Base-by-base conservation (phyloP, 345 rosid species). In the Populus ilicifolia region DNA sequence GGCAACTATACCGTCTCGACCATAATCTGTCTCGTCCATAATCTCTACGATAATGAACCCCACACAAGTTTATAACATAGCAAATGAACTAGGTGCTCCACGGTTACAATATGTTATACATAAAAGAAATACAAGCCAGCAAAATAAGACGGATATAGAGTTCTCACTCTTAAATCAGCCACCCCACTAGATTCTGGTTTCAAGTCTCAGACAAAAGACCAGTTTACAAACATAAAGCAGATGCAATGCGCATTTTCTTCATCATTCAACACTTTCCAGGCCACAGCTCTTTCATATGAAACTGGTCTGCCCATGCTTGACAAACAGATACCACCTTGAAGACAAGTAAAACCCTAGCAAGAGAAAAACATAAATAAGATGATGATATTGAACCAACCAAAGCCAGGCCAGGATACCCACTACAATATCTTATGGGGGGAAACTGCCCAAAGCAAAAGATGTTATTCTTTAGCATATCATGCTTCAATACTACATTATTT, bases 251-350 rank as follows among this genome's bases (percentile, higher is more conserved):
- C 94, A 80, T 76, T 93, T 75, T 96, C 98, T 75, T 93, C 99
- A 80, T 96, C 98, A 81, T 96, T 92, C 78, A 93, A 78, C 82
- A 93, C 99, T 86, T 93, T 96, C 98, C 98, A 96, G 33, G 99
- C 96, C 81, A 96, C 98, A 23, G 98, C 99, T 79, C 96, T 89
- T 82, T 93, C 99, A 1, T 90, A 96, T 1, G 98, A 96, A 66
- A 93, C 97, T 0, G 99, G 99, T 74, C 99, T 88, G 30, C 97
- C 97, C 99, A 96, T 96, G 93, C 98, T 96, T 27, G 99, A 96
- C 77, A 96, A 85, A 64, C 99, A 96, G 74, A 96, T 92, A 29
- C 99, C 97, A 0, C 97, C 94, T 84, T 90, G 96, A 62, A 96
- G 95, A 77, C 95, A 92, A 21, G 93, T 89, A 43, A 91, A 96